Evolutionary conservation across 73 alveolate species (phyloP), one percentile per base, ranked within the genome.

Genomic region (Paramecium sonneborni): DNA sequence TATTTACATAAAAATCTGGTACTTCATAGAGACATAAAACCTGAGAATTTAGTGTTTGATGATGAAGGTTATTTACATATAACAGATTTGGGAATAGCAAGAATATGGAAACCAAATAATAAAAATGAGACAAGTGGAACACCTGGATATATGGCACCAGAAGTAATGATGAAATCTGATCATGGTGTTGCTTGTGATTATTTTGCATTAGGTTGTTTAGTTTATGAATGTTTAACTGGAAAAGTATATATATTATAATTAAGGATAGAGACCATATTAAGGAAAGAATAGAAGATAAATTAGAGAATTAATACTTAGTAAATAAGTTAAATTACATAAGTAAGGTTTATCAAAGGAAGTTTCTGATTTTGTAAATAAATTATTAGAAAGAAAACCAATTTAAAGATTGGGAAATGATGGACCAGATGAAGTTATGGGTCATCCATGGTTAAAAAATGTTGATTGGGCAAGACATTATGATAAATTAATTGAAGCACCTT

Each of bases 121-220:
- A 86, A 82, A 12, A 92, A 94, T 48, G 99, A 97, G 69, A 97
- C 99, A 0, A 95, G 98, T 2, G 99, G 98, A 32, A 95, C 98
- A 43, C 98, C 98, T 11, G 98, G 98, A 38, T 95, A 95, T 55
- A 84, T 97, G 97, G 98, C 99, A 0, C 99, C 99, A 1, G 99
- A 97, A 93, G 93, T 97, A 9, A 93, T 97, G 94, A 76, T 90
- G 76, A 76, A 95, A 43, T 43, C 95, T 88, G 88, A 94, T 32
- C 99, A 97, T 92, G 95, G 95, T 69, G 95, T 94, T 58, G 95
- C 95, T 23, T 92, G 94, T 38, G 99, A 97, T 87, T 97, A 95
- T 79, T 97, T 93, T 92, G 99, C 99, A 15, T 72, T 97, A 74
- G 99, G 99, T 0, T 97, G 96, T 10, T 92, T 97, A 9, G 95